Conservation (phyloP, 1,284 basidiomycete species). For the Tremellales sp. region DNA sequence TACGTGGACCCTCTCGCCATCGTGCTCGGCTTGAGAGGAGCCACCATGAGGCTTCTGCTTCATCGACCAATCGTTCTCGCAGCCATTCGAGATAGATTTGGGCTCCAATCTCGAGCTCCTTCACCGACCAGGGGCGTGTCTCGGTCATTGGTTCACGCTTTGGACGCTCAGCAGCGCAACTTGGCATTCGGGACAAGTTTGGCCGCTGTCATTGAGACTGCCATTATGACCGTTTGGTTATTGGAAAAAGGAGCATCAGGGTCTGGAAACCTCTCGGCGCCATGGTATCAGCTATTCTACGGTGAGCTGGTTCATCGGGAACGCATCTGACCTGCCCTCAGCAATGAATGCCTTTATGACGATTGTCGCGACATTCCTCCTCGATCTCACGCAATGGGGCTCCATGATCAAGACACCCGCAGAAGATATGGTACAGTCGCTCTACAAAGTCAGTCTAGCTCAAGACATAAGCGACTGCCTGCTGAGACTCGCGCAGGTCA, state of each 20-base stretch:
- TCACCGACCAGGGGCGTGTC: too few species aligned
- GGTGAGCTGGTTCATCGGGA: slow-evolving; percentile 5
- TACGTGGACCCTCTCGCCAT: background rate
- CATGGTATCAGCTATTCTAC: slow-evolving; percentile 24
- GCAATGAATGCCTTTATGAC: slow-evolving; percentile 24
- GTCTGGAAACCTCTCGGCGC: slow-evolving; percentile 4
- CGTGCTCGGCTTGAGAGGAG: slow-evolving; percentile 13
- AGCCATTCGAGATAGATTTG: slow-evolving; percentile 9
- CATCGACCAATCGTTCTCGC: slow-evolving; percentile 19
- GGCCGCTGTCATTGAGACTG: slow-evolving; percentile 14
- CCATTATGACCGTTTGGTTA: slow-evolving; percentile 9
- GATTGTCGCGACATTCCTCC: slow-evolving; percentile 15
- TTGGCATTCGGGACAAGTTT: slow-evolving; percentile 14
- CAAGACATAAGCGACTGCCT: too few species aligned
- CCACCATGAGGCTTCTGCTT: slow-evolving; percentile 17
- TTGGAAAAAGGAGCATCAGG: slow-evolving; percentile 1
- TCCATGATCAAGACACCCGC: slow-evolving; percentile 11
- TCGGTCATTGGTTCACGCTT: background rate
- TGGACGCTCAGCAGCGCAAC: slow-evolving; percentile 12
- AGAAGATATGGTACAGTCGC: too few species aligned
- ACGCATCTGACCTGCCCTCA: slow-evolving; percentile 2
- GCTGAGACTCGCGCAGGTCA: too few species aligned
- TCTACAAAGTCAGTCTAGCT: slow-evolving; percentile 3
- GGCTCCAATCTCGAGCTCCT: background rate
- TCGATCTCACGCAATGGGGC: slow-evolving; percentile 14